phyloP scores from a whole-genome alignment of 1,139 yeast genomes.

The Geotrichum aggregatum region DNA sequence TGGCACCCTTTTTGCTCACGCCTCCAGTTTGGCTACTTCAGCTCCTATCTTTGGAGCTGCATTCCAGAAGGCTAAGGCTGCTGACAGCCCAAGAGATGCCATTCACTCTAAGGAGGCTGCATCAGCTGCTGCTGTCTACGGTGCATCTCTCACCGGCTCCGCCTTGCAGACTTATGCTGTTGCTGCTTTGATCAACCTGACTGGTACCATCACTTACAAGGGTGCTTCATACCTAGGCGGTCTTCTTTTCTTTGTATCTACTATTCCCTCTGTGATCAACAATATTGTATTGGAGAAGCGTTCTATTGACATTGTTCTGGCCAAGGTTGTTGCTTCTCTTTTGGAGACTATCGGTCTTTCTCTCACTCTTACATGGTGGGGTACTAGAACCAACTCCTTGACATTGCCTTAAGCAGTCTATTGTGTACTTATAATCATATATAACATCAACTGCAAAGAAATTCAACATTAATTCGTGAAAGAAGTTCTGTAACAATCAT shows the following conservation, averaged over 20 bases:
- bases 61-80: slow-evolving; percentile 38
- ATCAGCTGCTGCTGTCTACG: slow-evolving; percentile 38
- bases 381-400: slow-evolving; percentile 23
- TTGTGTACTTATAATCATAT: not conserved
- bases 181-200: slow-evolving; percentile 40
- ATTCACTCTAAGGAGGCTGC: slow-evolving; percentile 37
- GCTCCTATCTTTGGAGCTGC: slow-evolving; percentile 44
- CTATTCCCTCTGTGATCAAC: slow-evolving; percentile 40
- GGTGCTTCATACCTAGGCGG: slow-evolving; percentile 43
- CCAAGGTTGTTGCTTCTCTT: slow-evolving; percentile 37
- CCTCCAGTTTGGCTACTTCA: slow-evolving; percentile 37
- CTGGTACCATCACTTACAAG: slow-evolving; percentile 40
- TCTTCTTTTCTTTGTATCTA: slow-evolving; percentile 39
- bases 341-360: slow-evolving; percentile 45
- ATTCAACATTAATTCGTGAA: not conserved
- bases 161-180: slow-evolving; percentile 44
- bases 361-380: slow-evolving; percentile 40
- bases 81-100: slow-evolving; percentile 39
- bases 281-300: slow-evolving; percentile 38
- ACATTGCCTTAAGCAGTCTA: slow-evolving; percentile 10
- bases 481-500: not conserved
- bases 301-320: slow-evolving; percentile 38
- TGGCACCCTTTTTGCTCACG: slow-evolving; percentile 43
- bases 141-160: slow-evolving; percentile 38
- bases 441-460: not conserved